These are phyloP conservation scores for Lolium rigidum DNA, from an alignment of 176 grass and related monocot species.

Conservation along the genomic window DNA sequence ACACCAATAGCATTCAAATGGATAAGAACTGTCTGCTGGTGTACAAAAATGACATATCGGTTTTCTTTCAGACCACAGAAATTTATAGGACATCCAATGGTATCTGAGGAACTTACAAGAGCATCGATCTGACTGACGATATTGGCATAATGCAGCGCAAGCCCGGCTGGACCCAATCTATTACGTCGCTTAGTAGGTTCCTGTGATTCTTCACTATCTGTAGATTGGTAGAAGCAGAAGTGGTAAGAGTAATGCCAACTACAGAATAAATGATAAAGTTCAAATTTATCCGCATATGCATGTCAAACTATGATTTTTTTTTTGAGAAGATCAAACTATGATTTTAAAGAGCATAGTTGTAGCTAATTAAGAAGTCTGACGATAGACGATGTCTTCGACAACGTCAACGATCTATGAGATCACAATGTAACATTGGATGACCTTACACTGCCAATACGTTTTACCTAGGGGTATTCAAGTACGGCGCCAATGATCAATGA, in stretches of 20 bases:
- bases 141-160: conserved; percentile 98
- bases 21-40: background rate
- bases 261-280: conserved; percentile 26
- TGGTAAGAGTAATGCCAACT: conserved; percentile 28
- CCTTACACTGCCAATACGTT: background rate
- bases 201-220: conserved; percentile 75
- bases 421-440: background rate
- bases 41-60: background rate
- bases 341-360: conserved; percentile 19
- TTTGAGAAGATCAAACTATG: conserved; percentile 32
- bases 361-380: conserved; percentile 22
- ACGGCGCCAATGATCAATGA: conserved; percentile 22
- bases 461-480: background rate
- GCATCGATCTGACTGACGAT: conserved; percentile 94
- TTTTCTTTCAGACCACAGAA: conserved; percentile 24
- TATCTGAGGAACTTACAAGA: conserved; percentile 69
- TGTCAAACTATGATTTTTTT: conserved; percentile 25
- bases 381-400: conserved; percentile 13
- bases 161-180: conserved; percentile 96
- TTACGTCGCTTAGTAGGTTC: conserved; percentile 54
- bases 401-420: conserved; percentile 20
- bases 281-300: conserved; percentile 11
- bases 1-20: conserved; percentile 21
- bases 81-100: background rate
- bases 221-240: conserved; percentile 54